phyloP scores from a whole-genome alignment of 176 grass and related monocot species.

The Tuctoria greenei region DNA sequence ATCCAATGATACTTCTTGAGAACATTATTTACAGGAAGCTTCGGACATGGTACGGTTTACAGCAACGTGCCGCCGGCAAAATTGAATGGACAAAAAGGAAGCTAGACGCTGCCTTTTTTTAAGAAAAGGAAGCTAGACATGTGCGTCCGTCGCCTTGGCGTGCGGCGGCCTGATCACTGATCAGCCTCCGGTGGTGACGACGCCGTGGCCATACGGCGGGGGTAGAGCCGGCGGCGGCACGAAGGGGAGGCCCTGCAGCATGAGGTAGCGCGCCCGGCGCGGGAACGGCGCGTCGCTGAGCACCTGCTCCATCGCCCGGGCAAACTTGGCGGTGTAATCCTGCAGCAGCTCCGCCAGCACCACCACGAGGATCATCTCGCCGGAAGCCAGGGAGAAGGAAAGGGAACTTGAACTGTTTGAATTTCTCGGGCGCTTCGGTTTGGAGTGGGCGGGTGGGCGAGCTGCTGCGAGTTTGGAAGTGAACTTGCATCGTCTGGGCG shows the following conservation, averaged over 20 bases:
- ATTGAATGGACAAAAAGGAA: not conserved
- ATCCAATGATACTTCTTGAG: not conserved
- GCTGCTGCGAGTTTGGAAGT: not conserved
- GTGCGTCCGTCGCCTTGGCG: not conserved
- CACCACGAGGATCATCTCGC: constrained; percentile 71
- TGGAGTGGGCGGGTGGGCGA: not conserved
- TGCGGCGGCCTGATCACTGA: not conserved
- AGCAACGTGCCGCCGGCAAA: not conserved
- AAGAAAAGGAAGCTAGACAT: not conserved
- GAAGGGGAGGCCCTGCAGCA: constrained; percentile 80
- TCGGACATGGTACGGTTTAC: not conserved
- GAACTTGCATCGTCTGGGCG: constrained; percentile 1
- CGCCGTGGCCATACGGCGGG: constrained; percentile 53
- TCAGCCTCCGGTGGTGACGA: constrained; percentile 47
- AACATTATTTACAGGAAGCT: not conserved
- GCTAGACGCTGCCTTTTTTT: not conserved
- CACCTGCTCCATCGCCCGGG: constrained; percentile 70
- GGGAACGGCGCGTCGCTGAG: constrained; percentile 64
- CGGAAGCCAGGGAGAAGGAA: not conserved
- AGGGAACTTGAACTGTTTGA: not conserved
- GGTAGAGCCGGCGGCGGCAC: constrained; percentile 51
- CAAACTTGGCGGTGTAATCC: constrained; percentile 80
- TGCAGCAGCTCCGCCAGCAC: constrained; percentile 84
- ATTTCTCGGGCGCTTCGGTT: not conserved
- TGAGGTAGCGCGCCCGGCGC: constrained; percentile 73